Conservation (phyloP, 75 land plant genomes). For the Pseudotsuga menziesii region DNA sequence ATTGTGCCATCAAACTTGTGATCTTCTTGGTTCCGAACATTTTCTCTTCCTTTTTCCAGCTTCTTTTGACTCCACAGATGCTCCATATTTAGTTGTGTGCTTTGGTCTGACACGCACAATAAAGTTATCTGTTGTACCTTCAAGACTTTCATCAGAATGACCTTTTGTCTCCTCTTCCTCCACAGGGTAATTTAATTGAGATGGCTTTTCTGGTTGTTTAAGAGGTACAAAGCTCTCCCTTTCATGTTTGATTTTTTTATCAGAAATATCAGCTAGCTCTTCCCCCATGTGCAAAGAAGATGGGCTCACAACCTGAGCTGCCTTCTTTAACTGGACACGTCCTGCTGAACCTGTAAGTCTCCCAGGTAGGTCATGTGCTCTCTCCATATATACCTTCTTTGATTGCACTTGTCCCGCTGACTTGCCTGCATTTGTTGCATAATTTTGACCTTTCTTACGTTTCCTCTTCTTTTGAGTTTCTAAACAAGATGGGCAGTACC, state of each 20-base stretch:
- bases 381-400: background rate
- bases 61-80: background rate
- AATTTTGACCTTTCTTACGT: background rate
- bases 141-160: conserved; percentile 6
- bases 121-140: conserved; percentile 3
- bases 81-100: background rate
- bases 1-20: conserved; percentile 8
- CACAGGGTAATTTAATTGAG: background rate
- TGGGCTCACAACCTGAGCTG: background rate
- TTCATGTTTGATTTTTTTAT: conserved; percentile 6
- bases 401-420: conserved; percentile 8
- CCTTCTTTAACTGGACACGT: background rate
- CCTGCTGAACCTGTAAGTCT: background rate
- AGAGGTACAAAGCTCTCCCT: background rate
- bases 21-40: conserved; percentile 12
- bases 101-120: conserved; percentile 10
- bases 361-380: background rate
- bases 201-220: conserved; percentile 3
- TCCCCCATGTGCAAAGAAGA: background rate
- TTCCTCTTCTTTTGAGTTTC: conserved; percentile 15
- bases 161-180: background rate
- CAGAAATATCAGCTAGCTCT: background rate
- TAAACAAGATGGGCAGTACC: conserved; percentile 38
- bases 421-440: background rate
- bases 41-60: conserved; percentile 10